Base-by-base conservation (phyloP, 1,139 yeast genomes). In the Pichiaceae sp. region DNA sequence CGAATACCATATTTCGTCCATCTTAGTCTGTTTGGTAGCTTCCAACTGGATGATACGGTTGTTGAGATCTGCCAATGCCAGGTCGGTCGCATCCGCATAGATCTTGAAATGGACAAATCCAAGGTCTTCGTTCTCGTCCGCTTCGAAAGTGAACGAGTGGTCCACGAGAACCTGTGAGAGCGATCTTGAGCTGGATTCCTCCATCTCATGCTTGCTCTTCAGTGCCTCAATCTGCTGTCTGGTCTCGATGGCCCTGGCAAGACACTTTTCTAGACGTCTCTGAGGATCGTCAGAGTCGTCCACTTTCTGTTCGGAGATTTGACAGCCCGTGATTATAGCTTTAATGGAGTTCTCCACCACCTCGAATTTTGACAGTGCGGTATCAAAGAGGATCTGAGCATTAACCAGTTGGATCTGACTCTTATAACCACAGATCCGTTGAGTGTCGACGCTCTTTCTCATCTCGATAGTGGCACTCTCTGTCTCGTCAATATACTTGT, bases 351-450 rank as follows among this genome's bases (percentile, higher is more conserved):
- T 17, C n/a, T 35, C 42, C n/a, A 46, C 31, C 3, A 43, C 26
- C 36, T 52, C 54, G 33, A 51, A 46, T 17, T 47, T 50, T 1
- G 46, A 39, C 14, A 53, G 25, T 14, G 54, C 43, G 2, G 57
- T 48, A 32, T 53, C 56, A 30, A 52, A 42, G 25, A 54, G 31
- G n/a, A 48, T 41, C 36, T 52, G 46, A 7, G 57, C 42, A 32
- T 49, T 45, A 1, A 44, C 18, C 4, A 53, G 37, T 35, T 50
- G 33, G 2, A 52, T 33, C 31, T 47, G 46, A 28, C 56, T 45
- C 37, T 53, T 55, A 34, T 41, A 46, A 9, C 52, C 23, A 19
- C 49, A 52, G 21, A 52, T 36, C 12, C 46, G 44, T 16, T 44
- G 38, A 11, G 39, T 17, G 17, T 46, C 50, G 24, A 42, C 32